A percentile compares a stretch with the other conserved stretches of the same genome.
phyloP scores from a whole-genome alignment of 208 protist genomes.

The Strigomonas culicis region DNA sequence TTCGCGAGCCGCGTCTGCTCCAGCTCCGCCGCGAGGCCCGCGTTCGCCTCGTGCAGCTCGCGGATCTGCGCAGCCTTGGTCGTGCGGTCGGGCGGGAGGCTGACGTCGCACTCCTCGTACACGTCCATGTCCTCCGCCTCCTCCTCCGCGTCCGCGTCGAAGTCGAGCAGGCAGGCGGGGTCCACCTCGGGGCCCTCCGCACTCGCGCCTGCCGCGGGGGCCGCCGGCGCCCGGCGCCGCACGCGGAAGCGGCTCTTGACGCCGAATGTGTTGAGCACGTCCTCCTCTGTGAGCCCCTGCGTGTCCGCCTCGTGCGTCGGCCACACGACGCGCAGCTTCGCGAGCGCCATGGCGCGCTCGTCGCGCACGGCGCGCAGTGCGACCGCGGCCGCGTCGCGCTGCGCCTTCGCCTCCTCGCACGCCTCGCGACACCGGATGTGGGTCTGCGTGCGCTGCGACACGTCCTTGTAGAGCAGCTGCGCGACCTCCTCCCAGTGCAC shows the following conservation, averaged over 20 bases:
- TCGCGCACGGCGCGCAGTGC: constrained; percentile 35
- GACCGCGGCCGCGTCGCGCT: constrained; percentile 50
- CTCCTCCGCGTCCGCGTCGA: constrained; percentile 10
- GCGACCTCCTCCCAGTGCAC: constrained; percentile 83
- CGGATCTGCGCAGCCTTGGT: constrained; percentile 48
- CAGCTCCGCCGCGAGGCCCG: constrained; percentile 58
- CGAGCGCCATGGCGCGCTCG: constrained; percentile 48
- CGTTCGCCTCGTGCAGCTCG: constrained; percentile 84
- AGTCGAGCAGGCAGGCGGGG: neutral
- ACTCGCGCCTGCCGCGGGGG: neutral
- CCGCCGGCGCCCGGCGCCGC: constrained; percentile 20
- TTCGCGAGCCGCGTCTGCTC: constrained; percentile 68
- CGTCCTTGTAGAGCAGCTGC: constrained; percentile 85
- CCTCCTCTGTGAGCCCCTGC: constrained; percentile 45
- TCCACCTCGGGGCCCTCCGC: neutral
- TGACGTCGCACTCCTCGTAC: constrained; percentile 20
- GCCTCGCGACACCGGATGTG: constrained; percentile 78
- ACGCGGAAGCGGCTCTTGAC: constrained; percentile 21
- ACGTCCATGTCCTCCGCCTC: constrained; percentile 9
- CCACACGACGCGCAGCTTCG: constrained; percentile 84
- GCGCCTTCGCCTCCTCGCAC: constrained; percentile 78
- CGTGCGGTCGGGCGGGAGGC: constrained; percentile 29
- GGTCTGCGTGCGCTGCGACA: constrained; percentile 64
- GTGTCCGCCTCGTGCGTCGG: constrained; percentile 72
- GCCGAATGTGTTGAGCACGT: constrained; percentile 61